Evolutionary conservation across 805 yeast species (phyloP).

Genomic region (Candida hungchunana): DNA sequence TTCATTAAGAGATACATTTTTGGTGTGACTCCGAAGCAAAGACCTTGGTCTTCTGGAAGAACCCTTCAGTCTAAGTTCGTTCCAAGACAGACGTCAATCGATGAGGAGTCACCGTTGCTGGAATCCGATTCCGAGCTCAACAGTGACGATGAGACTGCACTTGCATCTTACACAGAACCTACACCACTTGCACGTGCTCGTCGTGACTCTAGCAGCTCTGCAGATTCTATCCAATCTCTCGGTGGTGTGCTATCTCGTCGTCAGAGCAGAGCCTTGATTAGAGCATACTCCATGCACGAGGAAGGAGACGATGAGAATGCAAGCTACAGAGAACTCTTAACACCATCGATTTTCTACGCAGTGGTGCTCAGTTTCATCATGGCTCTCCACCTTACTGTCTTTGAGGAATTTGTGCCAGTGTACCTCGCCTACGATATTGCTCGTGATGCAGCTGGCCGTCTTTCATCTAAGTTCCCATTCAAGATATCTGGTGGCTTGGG

Average conservation of each 20-base stretch:
- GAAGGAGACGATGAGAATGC: constrained; percentile 26
- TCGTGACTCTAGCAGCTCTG: constrained; percentile 5
- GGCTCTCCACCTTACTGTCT: constrained; percentile 46
- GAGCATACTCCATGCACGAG: constrained; percentile 30
- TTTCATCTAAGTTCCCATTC: constrained; percentile 42
- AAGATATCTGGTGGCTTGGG: constrained; percentile 50
- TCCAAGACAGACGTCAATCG: constrained; percentile 1
- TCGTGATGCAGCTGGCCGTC: constrained; percentile 22
- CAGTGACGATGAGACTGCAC: constrained; percentile 2
- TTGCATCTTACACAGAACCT: background rate
- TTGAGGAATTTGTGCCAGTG: constrained; percentile 53
- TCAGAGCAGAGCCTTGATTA: constrained; percentile 28
- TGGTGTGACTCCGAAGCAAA: constrained; percentile 17
- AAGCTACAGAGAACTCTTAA: constrained; percentile 25
- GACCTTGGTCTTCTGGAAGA: constrained; percentile 26
- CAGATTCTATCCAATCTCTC: constrained; percentile 26
- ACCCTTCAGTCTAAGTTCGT: background rate
- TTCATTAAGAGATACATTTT: constrained; percentile 18
- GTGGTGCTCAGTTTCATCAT: constrained; percentile 37
- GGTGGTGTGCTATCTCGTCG: constrained; percentile 29
- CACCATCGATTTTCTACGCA: constrained; percentile 31
- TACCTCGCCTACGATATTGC: constrained; percentile 40
- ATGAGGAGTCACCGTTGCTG: constrained; percentile 12
- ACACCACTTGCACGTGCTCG: constrained; percentile 1
- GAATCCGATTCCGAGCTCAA: constrained; percentile 3